Percentiles rank a stretch among this genome's conserved stretches.
Conservation (phyloP, 2,329 filamentous ascomycete genomes). For the Colletotrichum karsti region DNA sequence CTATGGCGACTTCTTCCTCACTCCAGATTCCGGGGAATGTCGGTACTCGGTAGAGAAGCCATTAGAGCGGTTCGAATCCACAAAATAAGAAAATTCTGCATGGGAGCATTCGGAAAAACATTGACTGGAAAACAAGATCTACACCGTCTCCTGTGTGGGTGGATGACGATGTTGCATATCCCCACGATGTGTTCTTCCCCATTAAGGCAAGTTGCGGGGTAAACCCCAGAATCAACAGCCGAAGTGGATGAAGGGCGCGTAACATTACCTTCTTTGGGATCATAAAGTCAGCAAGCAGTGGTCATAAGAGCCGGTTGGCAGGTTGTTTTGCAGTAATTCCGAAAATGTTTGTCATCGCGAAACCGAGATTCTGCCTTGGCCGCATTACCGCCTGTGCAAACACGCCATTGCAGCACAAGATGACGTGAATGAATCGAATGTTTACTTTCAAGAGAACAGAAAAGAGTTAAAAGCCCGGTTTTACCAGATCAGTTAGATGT, state of each 20-base stretch:
- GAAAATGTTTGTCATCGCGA: no score
- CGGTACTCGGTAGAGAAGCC: not conserved
- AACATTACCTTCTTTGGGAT: not conserved
- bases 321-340: no score
- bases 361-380: no score
- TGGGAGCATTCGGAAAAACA: not conserved
- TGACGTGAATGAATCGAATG: no score
- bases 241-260: not conserved
- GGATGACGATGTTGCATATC: not conserved
- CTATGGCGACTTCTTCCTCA: not conserved
- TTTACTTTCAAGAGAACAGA: no score
- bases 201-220: not conserved
- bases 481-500: no score
- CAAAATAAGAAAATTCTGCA: not conserved
- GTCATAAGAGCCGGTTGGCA: not conserved
- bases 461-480: no score
- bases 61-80: not conserved
- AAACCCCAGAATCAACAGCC: not conserved
- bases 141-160: not conserved
- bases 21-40: not conserved
- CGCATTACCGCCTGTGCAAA: no score
- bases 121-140: no score
- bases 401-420: no score
- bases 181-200: not conserved
- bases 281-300: not conserved